A percentile compares a stretch with the other conserved stretches of the same genome.
Conservation (phyloP, 306 rosid species). For the Fragaria nilgerrensis region DNA sequence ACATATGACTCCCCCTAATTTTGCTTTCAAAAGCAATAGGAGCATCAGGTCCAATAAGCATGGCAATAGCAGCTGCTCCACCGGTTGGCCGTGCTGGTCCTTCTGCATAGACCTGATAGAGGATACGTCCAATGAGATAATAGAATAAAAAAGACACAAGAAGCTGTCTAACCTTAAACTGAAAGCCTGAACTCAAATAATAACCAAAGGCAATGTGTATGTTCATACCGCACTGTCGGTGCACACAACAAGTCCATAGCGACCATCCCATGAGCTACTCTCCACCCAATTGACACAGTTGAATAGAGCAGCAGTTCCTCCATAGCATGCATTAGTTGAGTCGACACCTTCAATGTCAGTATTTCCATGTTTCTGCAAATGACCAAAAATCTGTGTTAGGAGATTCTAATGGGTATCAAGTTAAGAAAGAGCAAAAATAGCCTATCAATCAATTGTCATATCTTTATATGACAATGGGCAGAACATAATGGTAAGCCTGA, state of each 20-base stretch:
- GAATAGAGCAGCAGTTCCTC: conserved; percentile 97
- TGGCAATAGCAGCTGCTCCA: conserved; percentile 98
- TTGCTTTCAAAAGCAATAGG: conserved; percentile 93
- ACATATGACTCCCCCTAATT: conserved; percentile 89
- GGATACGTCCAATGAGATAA: conserved; percentile 18
- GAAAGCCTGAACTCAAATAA: neutral
- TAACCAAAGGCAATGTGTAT: conserved; percentile 21
- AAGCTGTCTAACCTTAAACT: neutral
- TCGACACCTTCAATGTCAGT: conserved; percentile 95
- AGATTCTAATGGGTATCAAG: neutral
- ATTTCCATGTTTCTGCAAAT: conserved; percentile 72
- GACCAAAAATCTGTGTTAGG: conserved; percentile 17
- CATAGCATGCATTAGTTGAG: conserved; percentile 96
- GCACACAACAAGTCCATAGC: conserved; percentile 96
- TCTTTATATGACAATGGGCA: neutral
- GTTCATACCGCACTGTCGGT: conserved; percentile 90
- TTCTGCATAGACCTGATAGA: conserved; percentile 91
- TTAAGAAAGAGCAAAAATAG: neutral
- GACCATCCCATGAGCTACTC: conserved; percentile 99
- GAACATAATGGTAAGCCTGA: neutral
- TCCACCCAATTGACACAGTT: conserved; percentile 99
- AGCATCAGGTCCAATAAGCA: conserved; percentile 93
- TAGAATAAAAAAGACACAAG: conserved; percentile 1
- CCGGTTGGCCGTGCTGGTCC: conserved; percentile 99
- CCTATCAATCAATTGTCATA: neutral